Base-by-base conservation (phyloP, 169 alveolate species). In the Plasmodium relictum region DNA sequence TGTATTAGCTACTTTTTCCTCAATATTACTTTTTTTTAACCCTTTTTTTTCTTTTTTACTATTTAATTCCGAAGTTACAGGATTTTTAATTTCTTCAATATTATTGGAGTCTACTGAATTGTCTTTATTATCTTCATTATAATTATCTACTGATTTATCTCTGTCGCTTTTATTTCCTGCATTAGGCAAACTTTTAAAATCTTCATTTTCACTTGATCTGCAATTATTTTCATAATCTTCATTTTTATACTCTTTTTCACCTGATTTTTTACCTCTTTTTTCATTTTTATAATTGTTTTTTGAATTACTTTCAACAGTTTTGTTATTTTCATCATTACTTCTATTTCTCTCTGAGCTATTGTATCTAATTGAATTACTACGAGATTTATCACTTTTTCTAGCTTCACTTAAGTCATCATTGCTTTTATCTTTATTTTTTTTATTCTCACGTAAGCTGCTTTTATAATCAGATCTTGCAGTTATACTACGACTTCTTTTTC, bases 11-110 rank as follows among this genome's bases (percentile, higher is more conserved):
- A n/a, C 56, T 61, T 50, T 59, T 54, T 61, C 72, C 24, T 74
- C 88, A 20, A 41, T 18, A 14, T 39, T 22, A 14, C 59, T 22
- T 45, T 59, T 80, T 42, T 72, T 71, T 80, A 65, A 44, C 41
- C 83, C 69, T 66, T 80, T 70, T 68, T 83, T 72, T 48, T 83
- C 90, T 65, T 83, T 80, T 42, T 68, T 80, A 22, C 85, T 80
- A 61, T 80, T 80, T 54, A 45, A 44, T 45, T 80, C 85, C 52
- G 71, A 41, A 24, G 85, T 71, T 37, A 68, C 66, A 62, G 62
- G 45, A 62, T 76, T 76, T 65, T 76, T 76, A 9, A 63, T 65
- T 76, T 69, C 44, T 76, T 63, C 76, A 62, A 39, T 22, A 58
- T 76, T 62, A 68, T 58, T 68, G 18, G 70, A 20, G 52, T 39